phyloP scores from a whole-genome alignment of 148 eudicot species.

The Chenopodium berlandieri region DNA sequence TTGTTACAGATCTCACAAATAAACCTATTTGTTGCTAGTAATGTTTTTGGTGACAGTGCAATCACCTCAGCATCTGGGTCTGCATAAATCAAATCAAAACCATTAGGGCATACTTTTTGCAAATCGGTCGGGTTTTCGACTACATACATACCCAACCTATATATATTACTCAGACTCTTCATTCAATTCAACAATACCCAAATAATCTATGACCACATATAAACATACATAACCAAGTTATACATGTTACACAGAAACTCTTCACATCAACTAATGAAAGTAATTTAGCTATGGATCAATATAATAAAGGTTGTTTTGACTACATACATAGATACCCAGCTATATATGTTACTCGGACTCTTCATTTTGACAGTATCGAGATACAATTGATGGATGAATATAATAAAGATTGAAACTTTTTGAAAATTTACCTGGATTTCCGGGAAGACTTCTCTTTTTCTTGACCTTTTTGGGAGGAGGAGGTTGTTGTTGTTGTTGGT shows the following conservation, averaged over 20 bases:
- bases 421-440: conserved; percentile 69
- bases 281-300: too few species aligned
- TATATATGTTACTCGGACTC: conserved; percentile 5
- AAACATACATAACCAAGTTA: too few species aligned
- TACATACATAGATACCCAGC: too few species aligned
- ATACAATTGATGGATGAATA: background rate
- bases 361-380: background rate
- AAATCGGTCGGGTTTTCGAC: too few species aligned
- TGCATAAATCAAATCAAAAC: conserved; percentile 22
- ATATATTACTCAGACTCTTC: background rate
- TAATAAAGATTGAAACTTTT: background rate
- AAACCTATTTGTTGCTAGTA: conserved; percentile 76
- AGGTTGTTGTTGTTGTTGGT: conserved; percentile 28
- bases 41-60: conserved; percentile 77
- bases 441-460: conserved; percentile 90
- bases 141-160: too few species aligned
- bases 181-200: background rate
- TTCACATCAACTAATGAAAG: too few species aligned
- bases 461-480: conserved; percentile 50
- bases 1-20: conserved; percentile 93
- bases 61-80: conserved; percentile 98
- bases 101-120: conserved; percentile 3
- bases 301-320: background rate
- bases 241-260: too few species aligned
- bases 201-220: too few species aligned